These are phyloP conservation scores for Lecanicillium sp. DNA, from an alignment of 2,329 filamentous ascomycete genomes.

Conservation along the genomic window DNA sequence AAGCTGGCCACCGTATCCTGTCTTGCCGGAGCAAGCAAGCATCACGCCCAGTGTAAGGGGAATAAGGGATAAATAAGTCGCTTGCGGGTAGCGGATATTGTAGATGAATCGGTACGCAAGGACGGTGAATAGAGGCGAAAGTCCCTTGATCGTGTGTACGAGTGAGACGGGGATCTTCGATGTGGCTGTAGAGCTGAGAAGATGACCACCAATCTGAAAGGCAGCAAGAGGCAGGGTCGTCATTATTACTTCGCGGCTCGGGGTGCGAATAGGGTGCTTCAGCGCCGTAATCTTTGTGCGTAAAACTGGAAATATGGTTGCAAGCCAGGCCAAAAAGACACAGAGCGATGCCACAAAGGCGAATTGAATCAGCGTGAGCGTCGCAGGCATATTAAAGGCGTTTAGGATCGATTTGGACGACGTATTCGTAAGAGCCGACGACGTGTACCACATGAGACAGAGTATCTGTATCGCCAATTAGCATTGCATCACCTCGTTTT, in stretches of 20 bases:
- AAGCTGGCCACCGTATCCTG: conserved; percentile 70
- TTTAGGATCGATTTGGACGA: conserved; percentile 96
- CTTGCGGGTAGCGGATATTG: conserved; percentile 75
- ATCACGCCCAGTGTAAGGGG: conserved; percentile 91
- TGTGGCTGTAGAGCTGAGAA: conserved; percentile 88
- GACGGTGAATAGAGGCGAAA: conserved; percentile 93
- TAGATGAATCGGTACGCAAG: conserved; percentile 85
- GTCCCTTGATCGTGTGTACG: conserved; percentile 96
- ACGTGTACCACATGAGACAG: conserved; percentile 88
- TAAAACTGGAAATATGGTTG: conserved; percentile 62
- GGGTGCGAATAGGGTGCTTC: conserved; percentile 73
- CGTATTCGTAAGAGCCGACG: conserved; percentile 91
- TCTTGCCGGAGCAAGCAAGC: conserved; percentile 85
- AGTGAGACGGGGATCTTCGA: conserved; percentile 92
- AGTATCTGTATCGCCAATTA: conserved; percentile 49
- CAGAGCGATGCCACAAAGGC: conserved; percentile 87
- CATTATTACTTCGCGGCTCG: conserved; percentile 70
- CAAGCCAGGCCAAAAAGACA: conserved; percentile 67
- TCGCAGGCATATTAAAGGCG: conserved; percentile 82
- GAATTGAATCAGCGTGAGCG: conserved; percentile 88
- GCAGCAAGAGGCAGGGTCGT: conserved; percentile 86
- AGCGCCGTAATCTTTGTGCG: conserved; percentile 68
- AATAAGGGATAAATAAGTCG: conserved; percentile 84
- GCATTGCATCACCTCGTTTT: conserved; percentile 7
- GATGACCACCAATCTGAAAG: conserved; percentile 90